Evolutionary conservation across 768 basidiomycete species (phyloP), one percentile per base, ranked within the genome.

Genomic region (Lentinula aciculospora): DNA sequence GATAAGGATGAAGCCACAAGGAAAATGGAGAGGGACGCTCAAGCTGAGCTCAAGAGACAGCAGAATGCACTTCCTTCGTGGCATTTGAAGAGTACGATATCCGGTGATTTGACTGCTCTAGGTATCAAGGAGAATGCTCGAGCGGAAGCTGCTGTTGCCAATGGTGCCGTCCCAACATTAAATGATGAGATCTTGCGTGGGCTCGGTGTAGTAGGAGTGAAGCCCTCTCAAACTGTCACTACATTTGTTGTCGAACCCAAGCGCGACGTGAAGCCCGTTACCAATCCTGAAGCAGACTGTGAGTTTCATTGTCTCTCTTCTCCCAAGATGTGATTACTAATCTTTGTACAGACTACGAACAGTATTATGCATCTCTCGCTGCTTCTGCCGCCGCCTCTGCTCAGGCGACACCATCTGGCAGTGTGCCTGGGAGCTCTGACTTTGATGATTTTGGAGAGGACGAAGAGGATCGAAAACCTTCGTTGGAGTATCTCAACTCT

Each of bases 51-150:
- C 56, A 94, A 94, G 72, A 74, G 92, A 58, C 83, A 88, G 67
- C 94, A 98, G 74, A 98, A 98, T 67, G 83, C 86, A 0, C 75
- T 99, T 45, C 97, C 97, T 1, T 78, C 89, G 12, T 99, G 97
- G 97, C 92, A 97, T 74, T 80, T 94, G 63, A 90, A 92, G 71
- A 95, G 93, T 67, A 99, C 97, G 2, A 93, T 99, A 60, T 87
- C 93, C 3, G 94, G 94, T 8, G 89, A 95, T 63, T 74, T 94
- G 60, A 97, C 96, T 0, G 88, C 92, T 21, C 77, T 95, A 39
- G 93, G 94, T 19, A 80, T 90, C 58, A 82, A 85, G 64, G 89
- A 91, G 68, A 82, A 69, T 60, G 83, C 81, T n/a, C 74, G 85
- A 57, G 71, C 77, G 25, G 79, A 80, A 54, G 66, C 68, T 12